Percentiles rank a stretch among this genome's conserved stretches.
phyloP scores from a whole-genome alignment of 805 yeast genomes.

The Yarrowia keelungensis region DNA sequence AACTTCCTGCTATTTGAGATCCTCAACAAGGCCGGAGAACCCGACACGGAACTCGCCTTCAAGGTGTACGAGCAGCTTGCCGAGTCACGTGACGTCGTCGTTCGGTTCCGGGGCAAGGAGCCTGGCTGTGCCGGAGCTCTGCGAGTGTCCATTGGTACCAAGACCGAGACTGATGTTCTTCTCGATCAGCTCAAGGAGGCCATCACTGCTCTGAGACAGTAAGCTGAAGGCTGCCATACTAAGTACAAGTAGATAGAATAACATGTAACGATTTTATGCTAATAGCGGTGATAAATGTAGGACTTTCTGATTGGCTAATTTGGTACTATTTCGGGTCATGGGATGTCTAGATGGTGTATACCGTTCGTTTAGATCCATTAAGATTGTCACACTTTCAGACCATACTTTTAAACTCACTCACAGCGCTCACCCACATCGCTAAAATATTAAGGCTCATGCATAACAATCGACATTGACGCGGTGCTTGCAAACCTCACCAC shows the following conservation, averaged over 20 bases:
- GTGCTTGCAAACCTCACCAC: background rate
- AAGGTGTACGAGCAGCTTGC: slow-evolving; percentile 75
- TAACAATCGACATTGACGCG: slow-evolving; percentile 16
- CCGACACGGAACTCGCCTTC: slow-evolving; percentile 72
- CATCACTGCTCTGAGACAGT: slow-evolving; percentile 27
- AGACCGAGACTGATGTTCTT: slow-evolving; percentile 69
- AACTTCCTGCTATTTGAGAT: slow-evolving; percentile 83
- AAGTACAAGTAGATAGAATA: slow-evolving; percentile 7
- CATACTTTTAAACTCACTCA: background rate
- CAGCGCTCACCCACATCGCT: background rate
- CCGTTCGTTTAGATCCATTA: too few species aligned
- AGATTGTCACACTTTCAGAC: background rate
- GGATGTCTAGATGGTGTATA: too few species aligned
- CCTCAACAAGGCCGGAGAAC: slow-evolving; percentile 64
- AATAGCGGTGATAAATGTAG: too few species aligned
- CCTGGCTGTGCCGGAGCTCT: slow-evolving; percentile 87
- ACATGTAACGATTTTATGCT: background rate
- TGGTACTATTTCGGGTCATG: too few species aligned
- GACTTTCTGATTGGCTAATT: too few species aligned
- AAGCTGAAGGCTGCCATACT: background rate
- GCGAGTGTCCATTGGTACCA: slow-evolving; percentile 87
- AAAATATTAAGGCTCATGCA: slow-evolving; percentile 20
- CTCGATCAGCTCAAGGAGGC: slow-evolving; percentile 56
- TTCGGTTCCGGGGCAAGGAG: slow-evolving; percentile 90
- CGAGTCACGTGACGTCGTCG: slow-evolving; percentile 73